Conservation (phyloP, 2,329 filamentous ascomycete genomes). For the Aspergillus sergii region DNA sequence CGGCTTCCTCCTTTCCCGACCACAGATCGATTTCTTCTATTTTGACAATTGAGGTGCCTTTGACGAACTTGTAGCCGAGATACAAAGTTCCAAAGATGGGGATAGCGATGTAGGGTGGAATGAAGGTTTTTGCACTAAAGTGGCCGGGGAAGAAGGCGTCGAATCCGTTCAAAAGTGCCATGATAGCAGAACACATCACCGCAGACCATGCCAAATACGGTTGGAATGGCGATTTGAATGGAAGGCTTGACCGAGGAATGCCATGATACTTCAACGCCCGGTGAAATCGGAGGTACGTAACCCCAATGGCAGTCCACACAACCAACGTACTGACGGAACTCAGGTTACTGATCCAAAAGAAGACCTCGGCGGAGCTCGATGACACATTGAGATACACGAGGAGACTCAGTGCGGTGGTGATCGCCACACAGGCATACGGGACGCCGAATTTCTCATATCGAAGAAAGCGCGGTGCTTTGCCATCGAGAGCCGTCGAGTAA, state of each 20-base stretch:
- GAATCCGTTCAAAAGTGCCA: conserved; percentile 70
- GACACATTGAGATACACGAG: conserved; percentile 67
- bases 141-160: conserved; percentile 37
- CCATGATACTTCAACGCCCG: conserved; percentile 46
- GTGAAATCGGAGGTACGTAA: conserved; percentile 57
- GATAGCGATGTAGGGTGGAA: conserved; percentile 60
- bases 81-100: conserved; percentile 57
- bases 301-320: conserved; percentile 62
- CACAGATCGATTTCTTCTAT: conserved; percentile 31
- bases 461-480: conserved; percentile 39
- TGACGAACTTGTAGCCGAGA: conserved; percentile 41
- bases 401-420: conserved; percentile 58
- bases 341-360: conserved; percentile 68
- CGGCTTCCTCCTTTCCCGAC: conserved; percentile 29
- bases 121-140: conserved; percentile 60
- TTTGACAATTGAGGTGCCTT: conserved; percentile 35
- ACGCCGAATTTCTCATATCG: conserved; percentile 51
- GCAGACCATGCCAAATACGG: conserved; percentile 62
- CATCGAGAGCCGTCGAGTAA: conserved; percentile 41
- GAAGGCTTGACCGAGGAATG: conserved; percentile 39
- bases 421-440: conserved; percentile 58
- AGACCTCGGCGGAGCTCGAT: conserved; percentile 57
- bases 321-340: conserved; percentile 45
- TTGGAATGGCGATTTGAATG: conserved; percentile 51
- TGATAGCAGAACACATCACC: conserved; percentile 57